Evolutionary conservation across 192 early-diverging fungal genomes (phyloP).

Genomic region (Linnemannia elongata): DNA sequence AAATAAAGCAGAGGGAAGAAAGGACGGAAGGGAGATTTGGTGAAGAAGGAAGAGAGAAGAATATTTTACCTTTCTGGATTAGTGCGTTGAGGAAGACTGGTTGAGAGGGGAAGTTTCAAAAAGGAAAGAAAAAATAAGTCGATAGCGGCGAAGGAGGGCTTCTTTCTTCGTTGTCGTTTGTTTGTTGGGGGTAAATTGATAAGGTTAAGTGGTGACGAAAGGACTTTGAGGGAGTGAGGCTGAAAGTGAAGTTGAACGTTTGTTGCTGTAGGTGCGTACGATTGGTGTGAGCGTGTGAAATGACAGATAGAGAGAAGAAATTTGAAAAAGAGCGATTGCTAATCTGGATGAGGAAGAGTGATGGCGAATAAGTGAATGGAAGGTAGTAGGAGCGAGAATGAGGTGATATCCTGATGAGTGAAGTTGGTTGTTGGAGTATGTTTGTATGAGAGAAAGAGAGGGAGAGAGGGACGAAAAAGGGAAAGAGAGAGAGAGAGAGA

Average conservation of each 20-base stretch:
- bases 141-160: neutral
- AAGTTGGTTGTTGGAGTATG: too few species aligned
- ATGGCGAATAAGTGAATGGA: neutral
- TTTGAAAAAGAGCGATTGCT: too few species aligned
- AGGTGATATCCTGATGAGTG: neutral
- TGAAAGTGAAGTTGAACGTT: too few species aligned
- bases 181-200: too few species aligned
- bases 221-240: too few species aligned
- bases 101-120: constrained; percentile 1
- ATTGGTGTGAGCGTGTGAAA: too few species aligned
- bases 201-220: too few species aligned
- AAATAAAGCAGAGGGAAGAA: neutral
- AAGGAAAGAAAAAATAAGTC: neutral
- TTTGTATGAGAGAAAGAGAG: neutral
- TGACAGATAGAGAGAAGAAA: too few species aligned
- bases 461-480: neutral
- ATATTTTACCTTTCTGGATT: neutral
- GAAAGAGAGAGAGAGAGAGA: neutral
- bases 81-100: neutral
- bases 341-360: too few species aligned
- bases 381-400: neutral
- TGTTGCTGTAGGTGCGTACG: too few species aligned
- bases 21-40: neutral
- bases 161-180: too few species aligned
- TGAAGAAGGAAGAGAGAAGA: neutral